Conservation (phyloP, 2,329 filamentous ascomycete species). For the Cryphonectria carpinicola region DNA sequence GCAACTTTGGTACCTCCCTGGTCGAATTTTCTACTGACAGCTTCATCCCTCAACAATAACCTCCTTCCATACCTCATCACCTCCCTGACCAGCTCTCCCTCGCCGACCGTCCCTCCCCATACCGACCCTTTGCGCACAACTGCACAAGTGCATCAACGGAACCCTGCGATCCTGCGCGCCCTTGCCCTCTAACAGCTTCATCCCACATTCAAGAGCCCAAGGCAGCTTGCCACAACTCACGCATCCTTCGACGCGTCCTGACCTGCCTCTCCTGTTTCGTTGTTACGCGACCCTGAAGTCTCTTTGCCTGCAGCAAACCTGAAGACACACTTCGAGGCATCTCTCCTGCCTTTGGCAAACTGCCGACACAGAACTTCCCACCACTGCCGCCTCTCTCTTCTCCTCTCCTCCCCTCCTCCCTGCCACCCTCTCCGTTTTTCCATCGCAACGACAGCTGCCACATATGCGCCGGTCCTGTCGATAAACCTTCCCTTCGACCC, state of each 20-base stretch:
- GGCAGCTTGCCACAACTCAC: not conserved
- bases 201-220: not conserved
- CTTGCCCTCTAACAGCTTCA: slow-evolving; percentile 7
- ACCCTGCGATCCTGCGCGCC: not conserved
- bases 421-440: not conserved
- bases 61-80: not conserved
- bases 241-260: not conserved
- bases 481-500: not conserved
- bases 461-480: slow-evolving; percentile 2
- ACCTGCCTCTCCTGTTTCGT: not conserved
- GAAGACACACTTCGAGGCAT: not conserved
- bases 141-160: not conserved
- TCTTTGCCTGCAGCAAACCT: not conserved
- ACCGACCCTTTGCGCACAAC: not conserved
- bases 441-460: slow-evolving; percentile 4
- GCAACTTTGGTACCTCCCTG: not conserved
- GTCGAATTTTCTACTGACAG: not conserved
- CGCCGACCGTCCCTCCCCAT: not conserved
- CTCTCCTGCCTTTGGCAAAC: not conserved
- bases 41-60: not conserved
- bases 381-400: not conserved
- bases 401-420: too few species aligned
- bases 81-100: slow-evolving; percentile 4
- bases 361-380: not conserved
- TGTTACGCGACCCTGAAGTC: not conserved